phyloP scores from a whole-genome alignment of 257 asterid genomes.

The Przewalskia tangutica region DNA sequence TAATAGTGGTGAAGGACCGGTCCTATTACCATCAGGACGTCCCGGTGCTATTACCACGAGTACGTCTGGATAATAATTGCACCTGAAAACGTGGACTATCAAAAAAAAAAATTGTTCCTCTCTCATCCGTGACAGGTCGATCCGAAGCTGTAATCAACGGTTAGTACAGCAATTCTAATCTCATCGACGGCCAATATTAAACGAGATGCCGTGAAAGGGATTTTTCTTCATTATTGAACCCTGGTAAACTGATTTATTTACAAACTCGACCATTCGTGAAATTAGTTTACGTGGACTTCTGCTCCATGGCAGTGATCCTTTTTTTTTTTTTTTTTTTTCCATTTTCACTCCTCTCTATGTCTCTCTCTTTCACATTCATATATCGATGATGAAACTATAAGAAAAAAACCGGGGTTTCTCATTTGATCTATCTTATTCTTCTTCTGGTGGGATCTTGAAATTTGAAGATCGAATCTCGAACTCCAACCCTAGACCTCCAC shows the following conservation, averaged over 20 bases:
- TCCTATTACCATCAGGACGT: too few relatives aligned
- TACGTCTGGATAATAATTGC: too few relatives aligned
- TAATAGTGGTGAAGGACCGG: too few relatives aligned
- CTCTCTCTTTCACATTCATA: background rate
- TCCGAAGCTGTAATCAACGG: constrained; percentile 21
- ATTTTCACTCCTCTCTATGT: background rate
- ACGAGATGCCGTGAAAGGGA: background rate
- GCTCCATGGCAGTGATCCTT: background rate
- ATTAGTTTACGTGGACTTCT: background rate
- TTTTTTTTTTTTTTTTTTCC: background rate
- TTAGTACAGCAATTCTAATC: background rate
- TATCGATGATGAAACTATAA: background rate
- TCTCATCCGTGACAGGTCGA: background rate
- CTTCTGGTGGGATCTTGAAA: constrained; percentile 35
- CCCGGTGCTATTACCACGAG: too few relatives aligned
- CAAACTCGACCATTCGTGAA: constrained; percentile 3
- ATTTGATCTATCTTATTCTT: background rate
- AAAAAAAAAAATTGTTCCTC: too few relatives aligned
- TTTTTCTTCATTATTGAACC: background rate
- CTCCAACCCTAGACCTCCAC: constrained; percentile 45
- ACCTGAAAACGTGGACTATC: too few relatives aligned
- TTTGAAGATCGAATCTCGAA: constrained; percentile 50
- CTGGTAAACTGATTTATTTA: background rate
- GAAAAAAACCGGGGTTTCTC: background rate
- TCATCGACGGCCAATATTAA: constrained; percentile 13